A percentile compares a stretch with the other conserved stretches of the same genome.
phyloP scores from a whole-genome alignment of 108 stramenopile genomes.

The Epithemia pelagica region DNA sequence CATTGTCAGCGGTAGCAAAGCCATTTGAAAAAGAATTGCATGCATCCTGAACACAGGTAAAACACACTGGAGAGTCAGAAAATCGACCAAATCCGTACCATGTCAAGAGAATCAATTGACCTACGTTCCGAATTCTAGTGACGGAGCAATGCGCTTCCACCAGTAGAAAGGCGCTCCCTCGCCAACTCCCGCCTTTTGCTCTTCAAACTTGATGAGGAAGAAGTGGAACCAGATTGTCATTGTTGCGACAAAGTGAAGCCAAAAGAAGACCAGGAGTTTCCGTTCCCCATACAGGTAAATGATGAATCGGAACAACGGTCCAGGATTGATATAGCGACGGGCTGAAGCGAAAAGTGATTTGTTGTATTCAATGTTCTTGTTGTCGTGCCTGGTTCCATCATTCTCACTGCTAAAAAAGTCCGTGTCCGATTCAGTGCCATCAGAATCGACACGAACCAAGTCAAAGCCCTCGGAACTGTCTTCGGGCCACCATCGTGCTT shows the following conservation, averaged over 20 bases:
- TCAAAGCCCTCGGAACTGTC: neutral
- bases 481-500: too few relatives aligned
- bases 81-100: too few relatives aligned
- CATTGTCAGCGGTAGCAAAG: constrained; percentile 42
- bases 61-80: too few relatives aligned
- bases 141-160: constrained; percentile 28
- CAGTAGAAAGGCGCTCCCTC: constrained; percentile 29
- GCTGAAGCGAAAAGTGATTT: neutral
- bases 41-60: too few relatives aligned
- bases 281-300: constrained; percentile 20
- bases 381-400: neutral
- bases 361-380: neutral
- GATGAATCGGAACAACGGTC: constrained; percentile 12
- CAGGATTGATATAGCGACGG: neutral
- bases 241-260: constrained; percentile 13
- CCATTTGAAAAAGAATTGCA: constrained; percentile 50
- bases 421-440: neutral
- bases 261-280: constrained; percentile 19
- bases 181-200: constrained; percentile 22
- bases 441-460: neutral
- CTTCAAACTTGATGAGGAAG: constrained; percentile 29
- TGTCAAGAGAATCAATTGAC: neutral
- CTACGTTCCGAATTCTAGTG: constrained; percentile 35
- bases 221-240: constrained; percentile 28
- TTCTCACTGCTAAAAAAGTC: neutral